Evolutionary conservation across 2,329 filamentous ascomycete species (phyloP).

Genomic region (Claviceps sp.): DNA sequence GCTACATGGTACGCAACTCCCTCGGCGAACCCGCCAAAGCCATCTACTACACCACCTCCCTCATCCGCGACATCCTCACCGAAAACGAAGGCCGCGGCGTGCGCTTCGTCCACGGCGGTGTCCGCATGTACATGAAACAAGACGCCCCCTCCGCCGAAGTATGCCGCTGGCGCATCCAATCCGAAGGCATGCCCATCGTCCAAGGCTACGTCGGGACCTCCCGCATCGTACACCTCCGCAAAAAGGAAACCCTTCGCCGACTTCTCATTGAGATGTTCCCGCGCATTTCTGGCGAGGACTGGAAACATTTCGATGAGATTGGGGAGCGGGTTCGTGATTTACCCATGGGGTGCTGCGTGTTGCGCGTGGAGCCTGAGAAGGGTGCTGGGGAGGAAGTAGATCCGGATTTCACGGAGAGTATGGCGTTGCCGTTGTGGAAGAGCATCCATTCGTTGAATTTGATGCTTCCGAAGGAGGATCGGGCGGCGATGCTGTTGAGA

Average conservation of each 20-base stretch:
- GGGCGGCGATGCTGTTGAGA: constrained; percentile 78
- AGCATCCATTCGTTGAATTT: constrained; percentile 85
- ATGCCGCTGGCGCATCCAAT: constrained; percentile 90
- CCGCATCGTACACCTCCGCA: constrained; percentile 60
- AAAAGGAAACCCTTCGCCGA: constrained; percentile 66
- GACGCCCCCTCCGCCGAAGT: constrained; percentile 77
- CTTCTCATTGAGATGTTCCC: constrained; percentile 96
- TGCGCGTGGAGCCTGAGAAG: constrained; percentile 65
- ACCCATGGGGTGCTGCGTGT: constrained; percentile 81
- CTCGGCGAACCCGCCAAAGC: constrained; percentile 79
- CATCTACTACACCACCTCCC: constrained; percentile 85
- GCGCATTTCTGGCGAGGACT: constrained; percentile 62
- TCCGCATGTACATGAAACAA: constrained; percentile 99
- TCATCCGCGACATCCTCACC: constrained; percentile 73
- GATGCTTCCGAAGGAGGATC: constrained; percentile 96
- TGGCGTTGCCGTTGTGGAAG: constrained; percentile 89
- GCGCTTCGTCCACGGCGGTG: constrained; percentile 91
- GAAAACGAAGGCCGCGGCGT: constrained; percentile 83
- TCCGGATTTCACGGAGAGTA: constrained; percentile 52
- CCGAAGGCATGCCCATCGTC: constrained; percentile 80
- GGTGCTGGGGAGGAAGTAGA: constrained; percentile 16
- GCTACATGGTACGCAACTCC: constrained; percentile 93
- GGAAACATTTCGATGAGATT: constrained; percentile 71
- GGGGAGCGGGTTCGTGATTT: constrained; percentile 69
- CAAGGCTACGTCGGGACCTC: constrained; percentile 77